Conservation (phyloP, 106 monocot genomes). For the Phalaenopsis equestris region DNA sequence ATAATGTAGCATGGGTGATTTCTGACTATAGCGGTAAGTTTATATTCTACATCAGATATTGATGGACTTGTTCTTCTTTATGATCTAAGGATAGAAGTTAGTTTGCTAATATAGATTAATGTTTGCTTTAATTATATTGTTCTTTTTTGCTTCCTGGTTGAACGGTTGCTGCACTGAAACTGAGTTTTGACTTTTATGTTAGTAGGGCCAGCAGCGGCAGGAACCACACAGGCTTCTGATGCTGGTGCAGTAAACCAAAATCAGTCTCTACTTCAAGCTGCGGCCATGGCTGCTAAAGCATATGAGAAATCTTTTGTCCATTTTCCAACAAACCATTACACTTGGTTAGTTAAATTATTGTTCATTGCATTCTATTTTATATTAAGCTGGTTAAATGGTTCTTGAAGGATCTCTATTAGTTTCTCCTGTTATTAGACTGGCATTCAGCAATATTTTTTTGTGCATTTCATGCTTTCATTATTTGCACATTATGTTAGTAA, state of each 20-base stretch:
- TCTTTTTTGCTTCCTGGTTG: not conserved
- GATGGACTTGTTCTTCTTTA: not conserved
- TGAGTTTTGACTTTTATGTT: not conserved
- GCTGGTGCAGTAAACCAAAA: constrained; percentile 20
- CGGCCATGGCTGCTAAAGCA: constrained; percentile 40
- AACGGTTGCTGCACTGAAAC: not conserved
- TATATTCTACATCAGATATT: not conserved
- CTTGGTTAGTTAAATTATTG: not conserved
- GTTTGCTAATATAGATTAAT: not conserved
- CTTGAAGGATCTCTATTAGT: not conserved
- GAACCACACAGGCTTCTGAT: constrained; percentile 24
- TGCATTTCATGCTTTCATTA: not conserved
- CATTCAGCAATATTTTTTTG: not conserved
- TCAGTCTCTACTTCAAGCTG: constrained; percentile 49
- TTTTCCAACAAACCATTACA: constrained; percentile 14
- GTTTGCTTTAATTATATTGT: not conserved
- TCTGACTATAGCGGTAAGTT: not conserved
- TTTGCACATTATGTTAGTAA: not conserved
- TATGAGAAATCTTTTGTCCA: constrained; percentile 54
- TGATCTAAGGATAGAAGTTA: not conserved
- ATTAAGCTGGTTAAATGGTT: not conserved
- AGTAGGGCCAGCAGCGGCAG: constrained; percentile 29
- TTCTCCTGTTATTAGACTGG: not conserved
- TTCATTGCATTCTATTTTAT: not conserved
- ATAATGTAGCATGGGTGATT: not conserved